Evolutionary conservation across 208 protist genomes (phyloP).

Genomic region (Vickermania ingenoplastis): DNA sequence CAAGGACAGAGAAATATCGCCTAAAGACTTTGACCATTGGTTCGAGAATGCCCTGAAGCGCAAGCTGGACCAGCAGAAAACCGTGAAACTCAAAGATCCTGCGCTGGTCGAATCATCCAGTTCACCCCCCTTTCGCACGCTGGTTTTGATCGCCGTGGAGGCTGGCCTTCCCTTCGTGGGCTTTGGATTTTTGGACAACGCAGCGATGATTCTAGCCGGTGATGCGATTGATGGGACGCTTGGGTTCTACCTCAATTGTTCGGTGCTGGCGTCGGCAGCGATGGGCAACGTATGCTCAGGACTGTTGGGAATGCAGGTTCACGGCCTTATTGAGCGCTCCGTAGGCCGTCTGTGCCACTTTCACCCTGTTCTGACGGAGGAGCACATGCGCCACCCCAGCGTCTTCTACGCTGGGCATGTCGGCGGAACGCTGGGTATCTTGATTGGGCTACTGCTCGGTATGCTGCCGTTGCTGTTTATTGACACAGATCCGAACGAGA

Average conservation of each 20-base stretch:
- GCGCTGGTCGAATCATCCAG: not conserved
- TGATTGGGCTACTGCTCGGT: conserved; percentile 74
- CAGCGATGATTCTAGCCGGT: conserved; percentile 84
- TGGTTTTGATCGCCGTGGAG: conserved; percentile 67
- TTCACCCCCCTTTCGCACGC: conserved; percentile 32
- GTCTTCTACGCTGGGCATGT: conserved; percentile 86
- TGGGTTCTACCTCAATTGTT: conserved; percentile 86
- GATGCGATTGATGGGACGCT: conserved; percentile 82
- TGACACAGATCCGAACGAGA: conserved; percentile 53
- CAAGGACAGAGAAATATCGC: conserved; percentile 72
- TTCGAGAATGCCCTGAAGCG: conserved; percentile 73
- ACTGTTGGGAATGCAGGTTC: conserved; percentile 84
- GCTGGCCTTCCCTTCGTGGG: conserved; percentile 86
- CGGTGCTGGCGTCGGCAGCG: conserved; percentile 80
- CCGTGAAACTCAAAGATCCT: conserved; percentile 6
- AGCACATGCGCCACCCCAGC: conserved; percentile 65
- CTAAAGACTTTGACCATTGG: conserved; percentile 89
- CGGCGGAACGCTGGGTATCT: conserved; percentile 82
- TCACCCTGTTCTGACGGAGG: conserved; percentile 64
- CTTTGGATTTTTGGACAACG: conserved; percentile 89
- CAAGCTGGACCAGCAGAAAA: conserved; percentile 25
- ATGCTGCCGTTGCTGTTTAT: conserved; percentile 82
- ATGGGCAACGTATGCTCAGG: conserved; percentile 89
- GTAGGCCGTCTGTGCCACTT: conserved; percentile 71
- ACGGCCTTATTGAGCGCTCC: conserved; percentile 84